A percentile compares a stretch with the other conserved stretches of the same genome.
Conservation (phyloP, 441 rosid genomes). For the Euphorbia schlechtendalii region DNA sequence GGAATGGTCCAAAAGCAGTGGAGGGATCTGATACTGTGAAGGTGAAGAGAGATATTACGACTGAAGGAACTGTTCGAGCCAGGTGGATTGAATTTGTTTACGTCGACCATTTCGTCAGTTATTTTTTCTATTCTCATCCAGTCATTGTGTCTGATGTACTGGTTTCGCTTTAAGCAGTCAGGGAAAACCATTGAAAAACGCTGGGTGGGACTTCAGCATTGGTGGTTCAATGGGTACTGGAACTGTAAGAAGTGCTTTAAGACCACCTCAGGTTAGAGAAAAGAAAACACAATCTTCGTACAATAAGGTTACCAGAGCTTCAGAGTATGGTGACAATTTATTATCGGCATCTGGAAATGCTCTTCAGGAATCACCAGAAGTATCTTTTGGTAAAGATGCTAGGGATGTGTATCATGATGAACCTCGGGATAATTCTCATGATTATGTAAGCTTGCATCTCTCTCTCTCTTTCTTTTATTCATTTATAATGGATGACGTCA, state of each 20-base stretch:
- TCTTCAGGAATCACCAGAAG: constrained; percentile 44
- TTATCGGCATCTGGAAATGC: constrained; percentile 43
- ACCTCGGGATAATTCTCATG: constrained; percentile 37
- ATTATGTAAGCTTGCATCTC: constrained; percentile 54
- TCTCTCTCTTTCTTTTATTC: neutral
- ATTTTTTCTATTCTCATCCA: neutral
- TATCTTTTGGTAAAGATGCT: constrained; percentile 35
- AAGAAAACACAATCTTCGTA: constrained; percentile 57
- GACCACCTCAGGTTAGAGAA: constrained; percentile 86
- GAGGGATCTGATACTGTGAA: constrained; percentile 75
- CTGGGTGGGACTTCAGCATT: constrained; percentile 98
- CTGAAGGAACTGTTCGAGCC: constrained; percentile 58
- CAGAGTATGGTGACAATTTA: constrained; percentile 42
- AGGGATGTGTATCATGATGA: constrained; percentile 47
- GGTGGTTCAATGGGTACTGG: constrained; percentile 71
- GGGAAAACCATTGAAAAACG: constrained; percentile 56
- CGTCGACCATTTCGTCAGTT: constrained; percentile 16
- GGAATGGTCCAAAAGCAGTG: constrained; percentile 38
- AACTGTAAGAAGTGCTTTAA: constrained; percentile 59
- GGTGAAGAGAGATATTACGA: constrained; percentile 58
- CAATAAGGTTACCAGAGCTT: constrained; percentile 50
- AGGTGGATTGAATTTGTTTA: constrained; percentile 45
- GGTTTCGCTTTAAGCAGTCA: constrained; percentile 43
- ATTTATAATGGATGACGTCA: constrained; percentile 1
- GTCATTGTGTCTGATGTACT: constrained; percentile 16